Evolutionary conservation across 257 asterid species (phyloP).

Genomic region (Ajuga chamaepitys): DNA sequence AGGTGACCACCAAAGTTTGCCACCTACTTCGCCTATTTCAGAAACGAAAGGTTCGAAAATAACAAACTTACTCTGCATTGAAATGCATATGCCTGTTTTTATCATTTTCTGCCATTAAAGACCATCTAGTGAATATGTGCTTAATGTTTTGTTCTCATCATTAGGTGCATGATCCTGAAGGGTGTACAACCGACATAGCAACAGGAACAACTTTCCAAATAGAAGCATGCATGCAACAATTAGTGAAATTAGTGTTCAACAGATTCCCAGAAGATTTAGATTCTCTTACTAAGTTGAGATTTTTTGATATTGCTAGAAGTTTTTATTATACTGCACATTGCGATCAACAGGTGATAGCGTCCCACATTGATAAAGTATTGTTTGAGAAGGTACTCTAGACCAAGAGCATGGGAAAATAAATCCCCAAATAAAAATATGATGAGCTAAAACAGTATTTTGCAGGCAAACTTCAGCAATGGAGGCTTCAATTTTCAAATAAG

Average conservation of each 20-base stretch:
- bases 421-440: not conserved
- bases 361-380: conserved; percentile 56
- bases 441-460: not conserved
- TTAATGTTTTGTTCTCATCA: not conserved
- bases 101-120: no score
- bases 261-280: conserved; percentile 28
- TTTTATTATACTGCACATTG: conserved; percentile 50
- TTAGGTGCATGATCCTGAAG: conserved; percentile 11
- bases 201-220: conserved; percentile 23
- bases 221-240: conserved; percentile 44
- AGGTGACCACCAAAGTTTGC: conserved; percentile 28
- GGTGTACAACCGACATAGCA: not conserved
- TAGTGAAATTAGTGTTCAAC: conserved; percentile 39
- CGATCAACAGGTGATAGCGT: conserved; percentile 30
- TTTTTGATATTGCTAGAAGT: conserved; percentile 46
- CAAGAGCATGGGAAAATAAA: not conserved
- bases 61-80: not conserved
- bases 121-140: no score
- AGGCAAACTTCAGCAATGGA: no score
- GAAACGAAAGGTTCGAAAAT: conserved; percentile 28
- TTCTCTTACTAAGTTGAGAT: conserved; percentile 32
- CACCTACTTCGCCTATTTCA: conserved; percentile 37
- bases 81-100: no score
- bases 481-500: no score
- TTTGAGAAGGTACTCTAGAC: conserved; percentile 36